Evolutionary conservation across 345 rosid species (phyloP).

Genomic region (Clarkia xantiana): DNA sequence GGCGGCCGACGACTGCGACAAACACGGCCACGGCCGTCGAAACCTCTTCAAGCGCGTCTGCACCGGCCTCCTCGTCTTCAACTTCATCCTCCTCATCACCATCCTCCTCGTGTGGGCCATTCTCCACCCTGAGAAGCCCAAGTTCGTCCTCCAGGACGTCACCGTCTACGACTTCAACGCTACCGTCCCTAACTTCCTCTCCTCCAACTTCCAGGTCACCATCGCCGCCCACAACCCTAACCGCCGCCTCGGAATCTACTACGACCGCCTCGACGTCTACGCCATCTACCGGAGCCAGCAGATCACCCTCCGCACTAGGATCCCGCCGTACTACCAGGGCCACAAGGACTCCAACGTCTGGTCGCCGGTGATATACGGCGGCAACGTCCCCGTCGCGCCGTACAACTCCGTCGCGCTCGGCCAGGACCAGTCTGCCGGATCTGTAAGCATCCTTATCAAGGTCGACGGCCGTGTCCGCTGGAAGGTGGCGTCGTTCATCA

Average conservation of each 20-base stretch:
- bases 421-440: conserved; percentile 15
- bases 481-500: conserved; percentile 18
- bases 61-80: conserved; percentile 9
- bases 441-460: conserved; percentile 10
- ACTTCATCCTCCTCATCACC: conserved; percentile 10
- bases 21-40: conserved; percentile 2
- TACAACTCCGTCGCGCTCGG: conserved; percentile 16
- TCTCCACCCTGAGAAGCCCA: conserved; percentile 16
- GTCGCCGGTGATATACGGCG: conserved; percentile 32
- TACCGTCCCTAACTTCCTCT: conserved; percentile 17
- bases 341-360: conserved; percentile 25
- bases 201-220: conserved; percentile 17
- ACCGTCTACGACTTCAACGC: conserved; percentile 21
- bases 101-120: conserved; percentile 12
- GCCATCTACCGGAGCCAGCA: conserved; percentile 26
- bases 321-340: conserved; percentile 23
- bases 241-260: conserved; percentile 23
- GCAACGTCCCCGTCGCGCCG: conserved; percentile 22
- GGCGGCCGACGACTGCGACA: conserved; percentile 5
- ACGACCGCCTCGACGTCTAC: conserved; percentile 28
- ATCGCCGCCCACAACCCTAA: conserved; percentile 15
- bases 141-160: conserved; percentile 18
- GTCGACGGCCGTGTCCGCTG: conserved; percentile 19
- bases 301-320: conserved; percentile 16
- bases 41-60: neutral